Conservation (phyloP, 108 stramenopile genomes). For the Stephanodiscus triporus region DNA sequence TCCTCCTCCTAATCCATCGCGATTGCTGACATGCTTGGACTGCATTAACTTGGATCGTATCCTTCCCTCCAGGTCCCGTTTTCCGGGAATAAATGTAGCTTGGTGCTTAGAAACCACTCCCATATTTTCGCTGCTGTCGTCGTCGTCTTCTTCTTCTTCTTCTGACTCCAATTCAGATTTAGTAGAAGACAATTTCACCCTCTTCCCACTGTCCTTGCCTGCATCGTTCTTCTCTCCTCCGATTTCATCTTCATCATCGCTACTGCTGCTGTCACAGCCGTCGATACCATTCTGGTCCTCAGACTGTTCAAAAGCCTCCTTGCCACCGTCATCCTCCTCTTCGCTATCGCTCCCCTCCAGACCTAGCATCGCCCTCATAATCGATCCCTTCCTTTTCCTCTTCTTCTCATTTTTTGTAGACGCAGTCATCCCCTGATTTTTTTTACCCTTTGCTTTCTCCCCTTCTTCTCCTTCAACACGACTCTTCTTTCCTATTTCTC, state of each 20-base stretch:
- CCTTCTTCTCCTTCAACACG: conserved; percentile 30
- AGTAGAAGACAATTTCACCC: neutral
- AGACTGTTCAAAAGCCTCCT: neutral
- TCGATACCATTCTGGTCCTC: conserved; percentile 22
- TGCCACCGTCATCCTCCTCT: conserved; percentile 23
- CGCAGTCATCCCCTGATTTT: conserved; percentile 14
- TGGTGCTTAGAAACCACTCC: conserved; percentile 37
- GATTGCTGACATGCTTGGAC: conserved; percentile 11
- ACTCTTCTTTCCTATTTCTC: conserved; percentile 19
- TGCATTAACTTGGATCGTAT: conserved; percentile 69
- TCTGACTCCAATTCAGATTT: conserved; percentile 17
- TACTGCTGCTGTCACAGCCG: conserved; percentile 18
- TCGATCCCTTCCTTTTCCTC: conserved; percentile 38
- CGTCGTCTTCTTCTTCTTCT: conserved; percentile 34
- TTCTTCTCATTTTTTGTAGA: conserved; percentile 30
- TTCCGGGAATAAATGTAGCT: conserved; percentile 68
- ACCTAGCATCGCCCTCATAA: conserved; percentile 60
- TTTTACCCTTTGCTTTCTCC: neutral
- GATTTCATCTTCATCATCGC: conserved; percentile 28
- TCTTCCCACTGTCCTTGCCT: conserved; percentile 7
- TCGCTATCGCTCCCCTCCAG: conserved; percentile 56
- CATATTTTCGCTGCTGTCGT: conserved; percentile 45
- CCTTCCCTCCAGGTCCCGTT: conserved; percentile 66
- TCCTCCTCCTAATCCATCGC: conserved; percentile 21
- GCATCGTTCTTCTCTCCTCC: neutral